Evolutionary conservation across 257 asterid genomes (phyloP).

Genomic region (Thymus mandschuricus): DNA sequence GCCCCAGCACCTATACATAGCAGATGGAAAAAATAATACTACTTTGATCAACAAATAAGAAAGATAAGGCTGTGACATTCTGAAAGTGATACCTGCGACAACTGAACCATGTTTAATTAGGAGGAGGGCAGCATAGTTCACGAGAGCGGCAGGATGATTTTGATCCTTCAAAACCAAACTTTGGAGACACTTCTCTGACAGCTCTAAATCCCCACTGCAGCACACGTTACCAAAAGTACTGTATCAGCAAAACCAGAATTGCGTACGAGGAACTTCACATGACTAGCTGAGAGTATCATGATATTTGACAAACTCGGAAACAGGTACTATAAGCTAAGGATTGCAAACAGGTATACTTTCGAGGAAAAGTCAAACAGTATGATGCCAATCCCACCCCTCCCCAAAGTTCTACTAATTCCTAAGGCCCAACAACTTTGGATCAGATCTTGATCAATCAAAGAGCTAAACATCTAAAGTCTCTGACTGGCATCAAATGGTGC

Average conservation of each 20-base stretch:
- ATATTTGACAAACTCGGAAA: slow-evolving; percentile 1
- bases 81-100: slow-evolving; percentile 60
- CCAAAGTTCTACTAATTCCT: background rate
- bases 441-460: background rate
- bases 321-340: too few relatives aligned
- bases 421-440: background rate
- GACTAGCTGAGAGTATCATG: slow-evolving; percentile 11
- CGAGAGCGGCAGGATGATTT: slow-evolving; percentile 89
- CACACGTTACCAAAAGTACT: slow-evolving; percentile 28
- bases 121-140: slow-evolving; percentile 85
- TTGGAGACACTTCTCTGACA: slow-evolving; percentile 83
- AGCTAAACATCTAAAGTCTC: background rate
- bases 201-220: slow-evolving; percentile 81
- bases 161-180: slow-evolving; percentile 84
- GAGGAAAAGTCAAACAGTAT: slow-evolving; percentile 1
- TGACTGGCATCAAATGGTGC: background rate
- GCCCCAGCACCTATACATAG: slow-evolving; percentile 76
- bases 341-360: background rate
- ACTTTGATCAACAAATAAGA: slow-evolving; percentile 9
- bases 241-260: slow-evolving; percentile 30
- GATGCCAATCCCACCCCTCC: slow-evolving; percentile 1
- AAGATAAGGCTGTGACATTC: slow-evolving; percentile 13
- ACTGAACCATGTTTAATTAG: slow-evolving; percentile 79
- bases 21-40: slow-evolving; percentile 15
- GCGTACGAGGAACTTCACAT: slow-evolving; percentile 17